A percentile compares a stretch with the other conserved stretches of the same genome.
Evolutionary conservation across 768 basidiomycete species (phyloP).

Genomic region (Holtermannia corniformis): DNA sequence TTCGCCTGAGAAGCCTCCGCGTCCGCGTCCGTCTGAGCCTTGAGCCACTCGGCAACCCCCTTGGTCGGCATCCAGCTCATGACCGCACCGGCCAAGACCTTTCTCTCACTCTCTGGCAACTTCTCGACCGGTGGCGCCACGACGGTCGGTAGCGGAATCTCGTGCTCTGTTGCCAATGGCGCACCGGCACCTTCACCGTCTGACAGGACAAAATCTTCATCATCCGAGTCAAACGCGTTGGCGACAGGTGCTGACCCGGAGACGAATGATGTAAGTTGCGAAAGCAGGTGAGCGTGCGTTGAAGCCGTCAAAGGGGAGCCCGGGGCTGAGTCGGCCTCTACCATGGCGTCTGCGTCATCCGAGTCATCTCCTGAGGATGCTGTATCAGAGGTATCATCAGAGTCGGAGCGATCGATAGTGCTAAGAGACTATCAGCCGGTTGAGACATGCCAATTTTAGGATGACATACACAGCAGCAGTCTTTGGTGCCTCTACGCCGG

Average conservation of each 20-base stretch:
- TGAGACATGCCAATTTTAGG: too few species aligned
- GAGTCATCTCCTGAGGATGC: constrained; percentile 12
- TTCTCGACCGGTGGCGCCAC: constrained; percentile 23
- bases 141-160: constrained; percentile 28
- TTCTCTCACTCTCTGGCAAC: constrained; percentile 23
- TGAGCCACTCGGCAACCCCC: constrained; percentile 31
- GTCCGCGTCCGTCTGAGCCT: neutral
- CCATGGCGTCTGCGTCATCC: constrained; percentile 3
- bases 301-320: constrained; percentile 3
- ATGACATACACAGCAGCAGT: too few species aligned
- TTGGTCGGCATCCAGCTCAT: constrained; percentile 37
- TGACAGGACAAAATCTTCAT: constrained; percentile 11
- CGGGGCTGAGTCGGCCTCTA: constrained; percentile 5
- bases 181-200: constrained; percentile 17
- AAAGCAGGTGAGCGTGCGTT: constrained; percentile 6
- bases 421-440: too few species aligned
- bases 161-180: constrained; percentile 31
- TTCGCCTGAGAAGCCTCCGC: neutral
- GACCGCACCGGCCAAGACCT: constrained; percentile 35
- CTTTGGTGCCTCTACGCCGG: too few species aligned
- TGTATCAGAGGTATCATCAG: neutral
- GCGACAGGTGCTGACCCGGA: neutral
- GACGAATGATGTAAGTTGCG: constrained; percentile 10
- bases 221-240: constrained; percentile 8
- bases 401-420: too few species aligned